Conservation (phyloP, 257 asterid species). For the Fraxinus quadrangulata region DNA sequence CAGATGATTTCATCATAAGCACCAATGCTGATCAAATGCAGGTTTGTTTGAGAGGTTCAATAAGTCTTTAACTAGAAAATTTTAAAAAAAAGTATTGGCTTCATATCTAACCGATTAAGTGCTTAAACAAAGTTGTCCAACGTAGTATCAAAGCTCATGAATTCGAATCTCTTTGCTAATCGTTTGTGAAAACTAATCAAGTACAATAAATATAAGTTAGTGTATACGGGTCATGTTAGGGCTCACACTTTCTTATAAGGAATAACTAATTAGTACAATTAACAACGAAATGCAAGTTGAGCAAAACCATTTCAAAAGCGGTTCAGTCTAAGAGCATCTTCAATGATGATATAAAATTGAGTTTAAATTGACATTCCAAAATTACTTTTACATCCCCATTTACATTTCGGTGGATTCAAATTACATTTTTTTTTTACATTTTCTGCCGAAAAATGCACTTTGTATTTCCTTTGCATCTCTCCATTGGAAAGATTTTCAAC, state of each 20-base stretch:
- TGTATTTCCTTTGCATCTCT: too few relatives aligned
- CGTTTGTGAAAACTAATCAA: background rate
- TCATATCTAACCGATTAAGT: background rate
- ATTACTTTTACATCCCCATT: too few relatives aligned
- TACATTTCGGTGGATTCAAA: too few relatives aligned
- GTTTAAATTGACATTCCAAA: too few relatives aligned
- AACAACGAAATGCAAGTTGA: background rate
- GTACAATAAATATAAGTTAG: background rate
- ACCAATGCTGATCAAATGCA: constrained; percentile 58
- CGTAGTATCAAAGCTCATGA: background rate
- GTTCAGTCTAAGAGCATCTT: too few relatives aligned
- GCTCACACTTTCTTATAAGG: too few relatives aligned
- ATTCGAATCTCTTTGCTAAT: background rate
- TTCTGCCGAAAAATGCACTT: too few relatives aligned
- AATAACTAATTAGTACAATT: background rate
- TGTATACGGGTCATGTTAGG: background rate
- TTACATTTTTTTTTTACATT: too few relatives aligned
- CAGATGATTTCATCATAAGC: constrained; percentile 77
- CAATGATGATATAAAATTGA: too few relatives aligned
- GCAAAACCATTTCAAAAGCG: background rate
- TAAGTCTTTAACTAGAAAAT: too few relatives aligned
- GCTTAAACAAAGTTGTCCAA: background rate
- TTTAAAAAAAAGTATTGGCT: background rate
- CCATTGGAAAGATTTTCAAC: too few relatives aligned
- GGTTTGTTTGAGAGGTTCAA: constrained; percentile 32